These are phyloP conservation scores for Fusarium decemcellulare DNA, from an alignment of 2,329 filamentous ascomycete species.

Conservation along the genomic window DNA sequence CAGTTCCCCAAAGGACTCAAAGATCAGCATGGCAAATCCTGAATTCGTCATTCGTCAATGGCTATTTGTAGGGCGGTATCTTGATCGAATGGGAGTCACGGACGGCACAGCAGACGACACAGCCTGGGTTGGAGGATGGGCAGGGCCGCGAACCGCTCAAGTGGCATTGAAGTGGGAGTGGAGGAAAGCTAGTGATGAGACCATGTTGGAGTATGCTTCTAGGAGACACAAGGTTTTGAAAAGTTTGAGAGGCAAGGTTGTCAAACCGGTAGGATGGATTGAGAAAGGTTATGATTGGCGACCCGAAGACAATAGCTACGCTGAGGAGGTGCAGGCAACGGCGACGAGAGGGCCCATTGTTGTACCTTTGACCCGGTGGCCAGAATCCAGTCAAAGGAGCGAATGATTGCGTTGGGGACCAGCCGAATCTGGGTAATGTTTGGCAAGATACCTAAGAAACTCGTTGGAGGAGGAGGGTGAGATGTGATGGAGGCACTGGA, in stretches of 20 bases:
- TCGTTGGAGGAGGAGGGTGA: too few species aligned
- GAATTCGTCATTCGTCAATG: neutral
- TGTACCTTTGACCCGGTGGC: too few species aligned
- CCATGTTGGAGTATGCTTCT: neutral
- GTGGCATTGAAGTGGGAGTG: conserved; percentile 13
- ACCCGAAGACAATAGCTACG: neutral
- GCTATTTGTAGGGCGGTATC: neutral
- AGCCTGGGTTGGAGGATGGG: neutral
- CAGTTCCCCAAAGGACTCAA: neutral
- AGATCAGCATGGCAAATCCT: neutral
- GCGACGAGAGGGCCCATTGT: too few species aligned
- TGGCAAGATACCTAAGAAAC: too few species aligned
- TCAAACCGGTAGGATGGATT: neutral
- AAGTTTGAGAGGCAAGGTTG: neutral
- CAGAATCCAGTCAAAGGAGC: too few species aligned
- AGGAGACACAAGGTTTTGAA: neutral
- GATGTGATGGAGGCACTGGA: too few species aligned
- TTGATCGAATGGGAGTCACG: neutral
- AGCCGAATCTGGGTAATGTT: too few species aligned
- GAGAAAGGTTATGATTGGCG: neutral
- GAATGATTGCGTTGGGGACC: too few species aligned
- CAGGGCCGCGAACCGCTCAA: neutral
- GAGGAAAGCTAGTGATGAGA: neutral
- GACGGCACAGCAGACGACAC: neutral
- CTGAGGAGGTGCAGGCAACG: neutral